Percentiles rank a stretch among this genome's conserved stretches.
Evolutionary conservation across 805 yeast species (phyloP).

Genomic region (Candida suzukii): DNA sequence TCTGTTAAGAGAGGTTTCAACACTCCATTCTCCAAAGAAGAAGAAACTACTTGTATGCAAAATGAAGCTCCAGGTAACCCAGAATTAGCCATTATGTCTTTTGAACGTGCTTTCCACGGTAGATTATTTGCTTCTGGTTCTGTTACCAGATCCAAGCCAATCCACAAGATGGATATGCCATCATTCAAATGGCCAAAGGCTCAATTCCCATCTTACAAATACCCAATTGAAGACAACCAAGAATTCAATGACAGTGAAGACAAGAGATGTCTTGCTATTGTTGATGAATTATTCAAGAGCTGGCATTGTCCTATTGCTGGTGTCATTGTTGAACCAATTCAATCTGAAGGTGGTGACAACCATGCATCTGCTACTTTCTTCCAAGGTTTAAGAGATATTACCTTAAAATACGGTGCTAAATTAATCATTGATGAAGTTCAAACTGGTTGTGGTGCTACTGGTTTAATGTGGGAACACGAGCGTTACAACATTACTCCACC

Average conservation of each 20-base stretch:
- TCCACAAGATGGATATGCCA: conserved; percentile 90
- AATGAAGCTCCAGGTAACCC: conserved; percentile 88
- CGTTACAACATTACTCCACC: conserved; percentile 69
- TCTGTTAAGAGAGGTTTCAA: conserved; percentile 57
- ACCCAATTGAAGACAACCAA: conserved; percentile 83
- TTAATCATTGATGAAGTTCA: conserved; percentile 83
- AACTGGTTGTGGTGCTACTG: conserved; percentile 87
- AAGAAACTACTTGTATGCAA: conserved; percentile 66
- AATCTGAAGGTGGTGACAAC: conserved; percentile 89
- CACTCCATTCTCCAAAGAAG: conserved; percentile 59
- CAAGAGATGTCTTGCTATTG: conserved; percentile 67
- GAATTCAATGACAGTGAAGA: conserved; percentile 72
- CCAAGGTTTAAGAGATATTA: conserved; percentile 76
- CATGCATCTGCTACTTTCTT: conserved; percentile 73
- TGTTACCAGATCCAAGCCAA: conserved; percentile 88
- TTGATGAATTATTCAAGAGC: conserved; percentile 59
- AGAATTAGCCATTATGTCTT: conserved; percentile 76
- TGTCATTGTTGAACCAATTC: conserved; percentile 83
- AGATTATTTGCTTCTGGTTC: conserved; percentile 89
- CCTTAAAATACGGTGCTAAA: conserved; percentile 61
- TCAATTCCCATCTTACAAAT: conserved; percentile 69
- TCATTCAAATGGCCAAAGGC: conserved; percentile 97
- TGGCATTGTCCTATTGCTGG: conserved; percentile 84
- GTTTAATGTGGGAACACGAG: conserved; percentile 84
- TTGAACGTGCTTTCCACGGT: conserved; percentile 90